Evolutionary conservation across 2,329 filamentous ascomycete genomes (phyloP), one percentile per base, ranked within the genome.

Genomic region (Ustilaginoidea virens): DNA sequence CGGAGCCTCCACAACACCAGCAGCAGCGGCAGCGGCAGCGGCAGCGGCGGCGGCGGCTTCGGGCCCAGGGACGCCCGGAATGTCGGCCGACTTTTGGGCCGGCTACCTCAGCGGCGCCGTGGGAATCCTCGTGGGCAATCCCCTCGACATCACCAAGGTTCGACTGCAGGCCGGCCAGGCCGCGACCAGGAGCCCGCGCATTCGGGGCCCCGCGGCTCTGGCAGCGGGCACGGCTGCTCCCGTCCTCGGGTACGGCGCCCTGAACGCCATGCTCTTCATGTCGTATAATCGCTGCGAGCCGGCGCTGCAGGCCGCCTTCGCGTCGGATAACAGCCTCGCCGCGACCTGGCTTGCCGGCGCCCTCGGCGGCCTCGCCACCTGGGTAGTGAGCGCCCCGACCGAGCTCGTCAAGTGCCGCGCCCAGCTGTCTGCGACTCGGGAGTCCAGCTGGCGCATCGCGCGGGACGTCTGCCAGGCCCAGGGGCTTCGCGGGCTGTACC

Each of bases 41-140:
- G n/a, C n/a, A n/a, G n/a, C n/a, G n/a, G n/a, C n/a, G n/a, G n/a
- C n/a, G n/a, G n/a, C n/a, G n/a, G n/a, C n/a, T n/a, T n/a, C 15
- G 14, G 14, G 7, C 13, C 12, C 12, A 5, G 8, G 14, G n/a
- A 7, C 24, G 7, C 14, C 17, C 24, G 33, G 17, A 28, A 87
- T 90, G 80, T 81, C 80, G 28, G 72, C 82, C 41, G 86, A 93
- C 49, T 94, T 94, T 53, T 92, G 81, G 80, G 81, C 86, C 33
- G 85, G 86, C 45, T 94, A 93, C 53, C 57, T 90, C 36, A 87
- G 80, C 47, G 87, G 87, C 30, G 83, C 80, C 33, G 64, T 77
- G 27, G 81, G 83, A 25, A 94, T 94, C 43, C 58, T 92, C 27
- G 78, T 93, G 35, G 85, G 87, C 37, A 93, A 93, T 44, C 83